Conservation (phyloP, 2,329 filamentous ascomycete species). For the Leptographium galeiforme region DNA sequence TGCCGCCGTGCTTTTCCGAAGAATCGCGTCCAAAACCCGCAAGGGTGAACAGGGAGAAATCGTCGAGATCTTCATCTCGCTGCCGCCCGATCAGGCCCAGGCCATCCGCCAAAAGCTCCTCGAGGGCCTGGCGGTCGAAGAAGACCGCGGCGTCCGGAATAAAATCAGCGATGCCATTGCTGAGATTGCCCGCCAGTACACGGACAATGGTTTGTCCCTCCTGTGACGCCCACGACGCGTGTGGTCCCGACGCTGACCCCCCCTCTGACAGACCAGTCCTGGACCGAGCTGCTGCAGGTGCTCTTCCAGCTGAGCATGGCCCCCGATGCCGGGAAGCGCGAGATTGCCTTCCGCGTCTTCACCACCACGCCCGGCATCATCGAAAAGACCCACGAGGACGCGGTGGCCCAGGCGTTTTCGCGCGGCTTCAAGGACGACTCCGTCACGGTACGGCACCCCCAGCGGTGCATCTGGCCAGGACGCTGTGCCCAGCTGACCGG, state of each 20-base stretch:
- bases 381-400: conserved; percentile 85
- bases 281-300: conserved; percentile 76
- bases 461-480: too few species aligned
- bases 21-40: conserved; percentile 78
- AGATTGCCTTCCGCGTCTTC: conserved; percentile 90
- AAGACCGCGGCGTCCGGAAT: conserved; percentile 64
- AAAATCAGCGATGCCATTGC: conserved; percentile 98
- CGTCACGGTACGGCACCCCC: conserved; percentile 47
- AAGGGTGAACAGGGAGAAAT: conserved; percentile 61
- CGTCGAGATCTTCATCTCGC: conserved; percentile 73
- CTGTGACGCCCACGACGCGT: neutral
- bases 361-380: conserved; percentile 91
- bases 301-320: conserved; percentile 89
- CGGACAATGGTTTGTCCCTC: conserved; percentile 61
- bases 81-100: conserved; percentile 58
- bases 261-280: conserved; percentile 52
- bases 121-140: conserved; percentile 60
- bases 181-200: conserved; percentile 88
- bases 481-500: neutral
- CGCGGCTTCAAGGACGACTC: conserved; percentile 86
- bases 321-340: conserved; percentile 66
- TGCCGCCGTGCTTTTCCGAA: conserved; percentile 83
- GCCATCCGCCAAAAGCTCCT: conserved; percentile 77
- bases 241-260: neutral
- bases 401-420: conserved; percentile 77